These are phyloP conservation scores for Quercus tomentella DNA, from an alignment of 331 rosid species.

Conservation along the genomic window DNA sequence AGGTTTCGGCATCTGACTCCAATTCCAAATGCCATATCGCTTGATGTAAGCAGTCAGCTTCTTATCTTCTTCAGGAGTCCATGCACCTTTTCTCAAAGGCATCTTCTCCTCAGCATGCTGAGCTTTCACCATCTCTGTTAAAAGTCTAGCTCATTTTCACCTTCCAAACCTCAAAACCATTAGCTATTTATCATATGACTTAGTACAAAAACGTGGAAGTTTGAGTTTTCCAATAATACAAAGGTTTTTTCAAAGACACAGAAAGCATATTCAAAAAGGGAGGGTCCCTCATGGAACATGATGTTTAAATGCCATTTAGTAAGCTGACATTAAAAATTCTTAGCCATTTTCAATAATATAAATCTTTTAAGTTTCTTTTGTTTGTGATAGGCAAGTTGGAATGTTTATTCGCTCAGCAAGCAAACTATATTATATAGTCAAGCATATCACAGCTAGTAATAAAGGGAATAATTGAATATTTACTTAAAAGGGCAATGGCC, in stretches of 20 bases:
- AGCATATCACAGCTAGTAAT: not conserved
- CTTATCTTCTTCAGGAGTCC: conserved; percentile 38
- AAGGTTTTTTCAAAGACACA: not conserved
- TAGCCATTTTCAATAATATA: not conserved
- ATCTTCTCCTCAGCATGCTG: not conserved
- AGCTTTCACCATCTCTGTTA: not conserved
- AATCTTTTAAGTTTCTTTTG: too few relatives aligned
- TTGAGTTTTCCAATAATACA: not conserved
- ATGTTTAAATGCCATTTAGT: not conserved
- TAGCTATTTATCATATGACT: not conserved
- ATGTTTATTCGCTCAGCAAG: not conserved
- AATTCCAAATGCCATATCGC: conserved; percentile 33
- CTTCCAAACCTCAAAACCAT: not conserved
- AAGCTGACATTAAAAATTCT: not conserved
- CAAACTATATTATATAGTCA: not conserved
- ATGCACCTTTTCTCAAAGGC: conserved; percentile 18
- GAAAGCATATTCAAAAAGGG: not conserved
- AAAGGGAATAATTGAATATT: too few relatives aligned
- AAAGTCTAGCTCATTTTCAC: not conserved
- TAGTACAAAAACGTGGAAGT: not conserved
- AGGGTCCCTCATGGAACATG: not conserved
- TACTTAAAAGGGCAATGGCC: too few relatives aligned
- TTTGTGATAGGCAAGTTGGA: not conserved
- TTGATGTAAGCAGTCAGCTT: conserved; percentile 27
- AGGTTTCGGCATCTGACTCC: conserved; percentile 35